Base-by-base conservation (phyloP, 2,329 filamentous ascomycete genomes). In the Claviceps sp. region DNA sequence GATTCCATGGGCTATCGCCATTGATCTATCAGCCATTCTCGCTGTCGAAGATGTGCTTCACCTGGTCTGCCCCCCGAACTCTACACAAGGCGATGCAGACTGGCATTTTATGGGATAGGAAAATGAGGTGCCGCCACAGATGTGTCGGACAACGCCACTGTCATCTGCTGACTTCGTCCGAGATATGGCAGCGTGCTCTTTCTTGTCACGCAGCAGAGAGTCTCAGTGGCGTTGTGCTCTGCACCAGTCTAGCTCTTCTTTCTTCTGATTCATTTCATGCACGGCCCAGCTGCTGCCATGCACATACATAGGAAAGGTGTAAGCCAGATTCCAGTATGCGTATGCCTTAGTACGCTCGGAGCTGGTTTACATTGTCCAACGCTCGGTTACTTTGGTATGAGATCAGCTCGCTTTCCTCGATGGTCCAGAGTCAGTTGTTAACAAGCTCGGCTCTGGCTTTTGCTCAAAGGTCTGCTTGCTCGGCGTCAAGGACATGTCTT, bases 381-480 rank as follows among this genome's bases (percentile, higher is more conserved):
- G 78, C 45, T 57, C 20, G 68, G 75, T 1, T 75, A 77, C 0
- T 78, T 72, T 52, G 74, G 70, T 47, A 72, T 80, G 67, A 77
- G 69, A 72, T 43, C 63, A 80, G 5, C 67, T 80, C 13, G 68
- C 69, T 3, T 78, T 78, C 55, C 67, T 80, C 29, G 68, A 71
- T 52, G 59, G 69, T 34, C 74, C 75, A 0, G 60, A 62, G n/a
- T 61, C 58, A 20, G 69, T 75, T n/a, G 58, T 61, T 17, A 67
- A 76, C 29, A 68, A 68, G 26, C 75, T 77, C 73, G 71, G 65
- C 57, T 77, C 45, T 80, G 77, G 77, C 63, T 81, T 8, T 54
- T 72, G 2, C 66, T 80, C 37, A 67, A 34, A 11, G 29, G 29
- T 11, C 29, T 34, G 9, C 9, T 34, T 34, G 29, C 29, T 34